A percentile compares a stretch with the other conserved stretches of the same genome.
These are phyloP conservation scores for Pseudogymnoascus destructans DNA, from an alignment of 2,329 filamentous ascomycete genomes.

Conservation along the genomic window DNA sequence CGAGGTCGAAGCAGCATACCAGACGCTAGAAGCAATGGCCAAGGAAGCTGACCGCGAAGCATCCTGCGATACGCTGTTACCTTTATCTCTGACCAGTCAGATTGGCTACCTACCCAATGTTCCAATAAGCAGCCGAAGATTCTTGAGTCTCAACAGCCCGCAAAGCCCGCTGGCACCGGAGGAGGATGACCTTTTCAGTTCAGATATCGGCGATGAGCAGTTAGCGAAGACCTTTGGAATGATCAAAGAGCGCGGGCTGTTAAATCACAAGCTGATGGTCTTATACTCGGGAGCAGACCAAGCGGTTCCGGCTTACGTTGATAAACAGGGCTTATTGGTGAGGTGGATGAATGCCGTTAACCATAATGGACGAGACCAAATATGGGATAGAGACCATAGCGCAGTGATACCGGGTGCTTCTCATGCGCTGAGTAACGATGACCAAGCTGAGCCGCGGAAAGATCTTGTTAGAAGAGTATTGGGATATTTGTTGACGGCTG, in stretches of 20 bases:
- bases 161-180: slow-evolving; percentile 36
- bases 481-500: slow-evolving; percentile 13
- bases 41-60: slow-evolving; percentile 21
- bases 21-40: slow-evolving; percentile 28
- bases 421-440: slow-evolving; percentile 36
- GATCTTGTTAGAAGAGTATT: slow-evolving; percentile 14
- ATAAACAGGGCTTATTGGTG: slow-evolving; percentile 31
- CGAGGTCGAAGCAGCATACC: slow-evolving; percentile 26
- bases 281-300: slow-evolving; percentile 35
- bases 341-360: slow-evolving; percentile 32
- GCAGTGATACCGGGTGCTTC: slow-evolving; percentile 35
- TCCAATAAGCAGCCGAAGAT: slow-evolving; percentile 23
- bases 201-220: slow-evolving; percentile 39
- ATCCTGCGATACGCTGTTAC: slow-evolving; percentile 25
- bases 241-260: slow-evolving; percentile 27
- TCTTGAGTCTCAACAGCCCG: slow-evolving; percentile 35
- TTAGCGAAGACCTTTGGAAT: slow-evolving; percentile 43
- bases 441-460: slow-evolving; percentile 30
- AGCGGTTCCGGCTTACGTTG: slow-evolving; percentile 30
- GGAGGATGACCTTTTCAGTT: slow-evolving; percentile 54
- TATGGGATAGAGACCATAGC: slow-evolving; percentile 37
- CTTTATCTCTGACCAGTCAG: slow-evolving; percentile 24
- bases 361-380: slow-evolving; percentile 22
- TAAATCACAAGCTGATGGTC: slow-evolving; percentile 30
- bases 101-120: slow-evolving; percentile 24